Evolutionary conservation across 352 stramenopile species (phyloP).

Genomic region (Phytopythium vexans): DNA sequence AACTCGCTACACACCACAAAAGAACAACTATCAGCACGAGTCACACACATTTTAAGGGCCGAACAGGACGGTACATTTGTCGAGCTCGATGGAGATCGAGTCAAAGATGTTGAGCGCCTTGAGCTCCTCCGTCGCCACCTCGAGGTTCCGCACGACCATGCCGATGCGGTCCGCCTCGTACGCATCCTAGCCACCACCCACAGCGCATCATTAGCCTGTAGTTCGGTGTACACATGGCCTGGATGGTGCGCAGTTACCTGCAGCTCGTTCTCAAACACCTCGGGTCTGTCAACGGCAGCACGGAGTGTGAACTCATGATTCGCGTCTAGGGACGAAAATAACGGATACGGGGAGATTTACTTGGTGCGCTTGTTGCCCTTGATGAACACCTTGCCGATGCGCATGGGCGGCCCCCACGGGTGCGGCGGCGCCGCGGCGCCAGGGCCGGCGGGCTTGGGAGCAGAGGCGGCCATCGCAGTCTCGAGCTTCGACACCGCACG

Average conservation of each 20-base stretch:
- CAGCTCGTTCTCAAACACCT: constrained; percentile 86
- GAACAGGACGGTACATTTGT: constrained; percentile 40
- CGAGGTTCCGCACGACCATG: constrained; percentile 52
- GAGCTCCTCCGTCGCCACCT: constrained; percentile 62
- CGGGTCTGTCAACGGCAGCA: constrained; percentile 28
- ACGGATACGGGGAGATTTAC: constrained; percentile 20
- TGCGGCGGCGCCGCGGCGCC: constrained; percentile 33
- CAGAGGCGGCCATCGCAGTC: constrained; percentile 1
- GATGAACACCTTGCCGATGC: constrained; percentile 84
- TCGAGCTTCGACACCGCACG: not conserved
- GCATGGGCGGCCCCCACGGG: constrained; percentile 76
- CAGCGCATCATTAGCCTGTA: not conserved
- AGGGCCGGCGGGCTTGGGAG: constrained; percentile 7
- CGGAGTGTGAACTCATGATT: constrained; percentile 3
- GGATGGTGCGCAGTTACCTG: constrained; percentile 30
- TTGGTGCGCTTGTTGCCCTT: constrained; percentile 87
- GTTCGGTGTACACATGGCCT: too few relatives aligned
- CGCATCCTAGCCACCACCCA: constrained; percentile 24
- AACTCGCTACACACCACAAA: constrained; percentile 38
- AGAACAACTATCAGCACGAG: not conserved
- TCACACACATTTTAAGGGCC: not conserved
- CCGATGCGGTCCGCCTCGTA: constrained; percentile 70
- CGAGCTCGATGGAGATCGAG: constrained; percentile 75
- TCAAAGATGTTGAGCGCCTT: constrained; percentile 84
- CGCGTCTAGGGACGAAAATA: not conserved